Percentiles rank a stretch among this genome's conserved stretches.
Evolutionary conservation across 129 eudicot genomes (phyloP).

Genomic region (Flaveria ramosissima): DNA sequence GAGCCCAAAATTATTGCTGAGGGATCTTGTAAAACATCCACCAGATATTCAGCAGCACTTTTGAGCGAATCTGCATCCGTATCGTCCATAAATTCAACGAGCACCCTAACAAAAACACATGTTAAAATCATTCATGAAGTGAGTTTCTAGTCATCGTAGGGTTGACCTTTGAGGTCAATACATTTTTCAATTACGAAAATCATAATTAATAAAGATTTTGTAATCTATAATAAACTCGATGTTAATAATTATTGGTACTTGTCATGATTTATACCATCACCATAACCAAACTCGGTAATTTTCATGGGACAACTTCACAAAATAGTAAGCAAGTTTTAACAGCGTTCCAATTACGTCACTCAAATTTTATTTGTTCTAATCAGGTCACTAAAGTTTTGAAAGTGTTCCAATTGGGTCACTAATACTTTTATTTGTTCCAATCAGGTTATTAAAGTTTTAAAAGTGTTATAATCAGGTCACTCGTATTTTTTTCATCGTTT

Average conservation of each 20-base stretch:
- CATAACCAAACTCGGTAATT: too few relatives aligned
- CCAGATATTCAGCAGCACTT: constrained; percentile 81
- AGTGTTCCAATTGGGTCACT: too few relatives aligned
- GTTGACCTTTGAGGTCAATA: constrained; percentile 20
- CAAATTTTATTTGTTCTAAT: too few relatives aligned
- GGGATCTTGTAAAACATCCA: constrained; percentile 63
- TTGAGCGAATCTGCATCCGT: constrained; percentile 79
- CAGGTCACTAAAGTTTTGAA: too few relatives aligned
- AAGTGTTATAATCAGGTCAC: too few relatives aligned
- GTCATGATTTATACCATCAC: not conserved
- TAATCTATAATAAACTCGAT: not conserved
- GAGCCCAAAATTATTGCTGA: constrained; percentile 88
- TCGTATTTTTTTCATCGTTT: too few relatives aligned
- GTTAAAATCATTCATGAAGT: not conserved
- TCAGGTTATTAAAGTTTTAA: too few relatives aligned
- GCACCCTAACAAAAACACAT: constrained; percentile 47
- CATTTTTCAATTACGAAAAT: not conserved
- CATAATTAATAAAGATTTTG: not conserved
- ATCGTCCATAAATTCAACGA: constrained; percentile 85
- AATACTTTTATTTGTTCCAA: too few relatives aligned
- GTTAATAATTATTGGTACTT: not conserved
- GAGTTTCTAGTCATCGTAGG: not conserved
- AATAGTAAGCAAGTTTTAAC: too few relatives aligned
- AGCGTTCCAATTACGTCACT: too few relatives aligned
- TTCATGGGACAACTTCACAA: too few relatives aligned